phyloP scores from a whole-genome alignment of 441 rosid genomes.

The Populus hybrid region DNA sequence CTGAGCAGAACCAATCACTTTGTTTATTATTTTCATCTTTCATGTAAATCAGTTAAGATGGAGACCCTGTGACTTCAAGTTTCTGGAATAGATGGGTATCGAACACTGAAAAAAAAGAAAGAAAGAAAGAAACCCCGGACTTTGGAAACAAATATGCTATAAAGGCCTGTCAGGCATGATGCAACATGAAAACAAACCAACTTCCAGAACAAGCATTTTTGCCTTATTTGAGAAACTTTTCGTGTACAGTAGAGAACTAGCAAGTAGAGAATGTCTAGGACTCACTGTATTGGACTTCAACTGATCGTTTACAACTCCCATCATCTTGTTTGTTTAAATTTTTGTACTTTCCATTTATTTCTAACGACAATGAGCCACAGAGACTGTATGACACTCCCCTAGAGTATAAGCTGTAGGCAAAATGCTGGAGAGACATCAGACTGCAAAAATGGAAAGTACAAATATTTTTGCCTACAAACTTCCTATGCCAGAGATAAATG shows the following conservation, averaged over 20 bases:
- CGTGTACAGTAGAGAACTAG: not conserved
- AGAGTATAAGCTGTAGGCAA: not conserved
- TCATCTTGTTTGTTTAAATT: not conserved
- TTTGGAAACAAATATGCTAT: not conserved
- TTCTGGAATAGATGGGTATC: not conserved
- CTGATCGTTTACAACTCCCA: not conserved
- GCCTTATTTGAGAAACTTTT: not conserved
- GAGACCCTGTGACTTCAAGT: constrained; percentile 1
- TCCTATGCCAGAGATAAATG: not conserved
- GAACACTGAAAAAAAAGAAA: not conserved
- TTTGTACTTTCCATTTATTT: not conserved
- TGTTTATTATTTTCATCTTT: not conserved
- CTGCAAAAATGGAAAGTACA: not conserved
- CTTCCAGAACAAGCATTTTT: not conserved
- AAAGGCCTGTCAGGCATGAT: not conserved
- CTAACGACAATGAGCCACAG: not conserved
- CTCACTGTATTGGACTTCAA: not conserved
- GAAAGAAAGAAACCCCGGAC: not conserved
- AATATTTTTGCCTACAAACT: not conserved
- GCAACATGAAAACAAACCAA: not conserved
- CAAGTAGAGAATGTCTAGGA: not conserved
- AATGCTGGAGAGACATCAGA: not conserved
- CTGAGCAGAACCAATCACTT: not conserved
- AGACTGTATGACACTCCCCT: not conserved
- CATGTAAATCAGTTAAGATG: not conserved